phyloP scores from a whole-genome alignment of 345 rosid genomes.

The Salix dunnii region DNA sequence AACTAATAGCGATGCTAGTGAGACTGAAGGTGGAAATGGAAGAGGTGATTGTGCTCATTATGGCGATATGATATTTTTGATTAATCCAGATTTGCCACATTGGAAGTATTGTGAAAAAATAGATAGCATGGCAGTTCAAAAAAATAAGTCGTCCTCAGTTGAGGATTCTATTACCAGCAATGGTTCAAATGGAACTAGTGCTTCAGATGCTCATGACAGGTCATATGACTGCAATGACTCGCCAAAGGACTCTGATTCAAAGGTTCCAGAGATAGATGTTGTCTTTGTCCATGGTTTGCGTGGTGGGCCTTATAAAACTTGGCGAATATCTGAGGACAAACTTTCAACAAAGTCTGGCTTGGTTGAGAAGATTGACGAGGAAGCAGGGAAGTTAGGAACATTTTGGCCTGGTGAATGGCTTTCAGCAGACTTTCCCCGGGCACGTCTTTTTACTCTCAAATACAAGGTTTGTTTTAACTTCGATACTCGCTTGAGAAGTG shows the following conservation, averaged over 20 bases:
- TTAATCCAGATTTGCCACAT: slow-evolving; percentile 78
- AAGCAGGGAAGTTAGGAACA: slow-evolving; percentile 94
- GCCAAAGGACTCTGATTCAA: slow-evolving; percentile 29
- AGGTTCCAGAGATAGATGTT: slow-evolving; percentile 65
- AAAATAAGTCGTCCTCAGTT: slow-evolving; percentile 21
- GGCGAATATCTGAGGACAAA: slow-evolving; percentile 92
- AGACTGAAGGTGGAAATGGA: slow-evolving; percentile 32
- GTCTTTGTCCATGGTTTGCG: slow-evolving; percentile 93
- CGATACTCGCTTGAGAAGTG: background rate
- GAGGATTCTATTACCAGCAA: slow-evolving; percentile 28
- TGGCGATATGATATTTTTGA: slow-evolving; percentile 66
- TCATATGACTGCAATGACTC: slow-evolving; percentile 36
- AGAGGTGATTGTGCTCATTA: slow-evolving; percentile 56
- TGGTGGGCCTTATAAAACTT: slow-evolving; percentile 91
- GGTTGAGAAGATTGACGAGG: slow-evolving; percentile 95
- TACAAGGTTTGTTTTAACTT: slow-evolving; percentile 71
- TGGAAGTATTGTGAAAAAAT: slow-evolving; percentile 64
- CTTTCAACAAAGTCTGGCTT: slow-evolving; percentile 88
- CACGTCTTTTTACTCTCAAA: slow-evolving; percentile 80
- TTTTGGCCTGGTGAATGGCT: slow-evolving; percentile 99
- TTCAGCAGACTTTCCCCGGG: slow-evolving; percentile 74
- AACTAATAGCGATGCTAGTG: slow-evolving; percentile 28
- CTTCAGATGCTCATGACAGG: slow-evolving; percentile 25
- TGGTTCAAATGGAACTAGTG: slow-evolving; percentile 21
- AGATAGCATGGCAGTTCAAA: slow-evolving; percentile 26